A percentile compares a stretch with the other conserved stretches of the same genome.
phyloP scores from a whole-genome alignment of 257 asterid genomes.

The Verbascum thapsus region DNA sequence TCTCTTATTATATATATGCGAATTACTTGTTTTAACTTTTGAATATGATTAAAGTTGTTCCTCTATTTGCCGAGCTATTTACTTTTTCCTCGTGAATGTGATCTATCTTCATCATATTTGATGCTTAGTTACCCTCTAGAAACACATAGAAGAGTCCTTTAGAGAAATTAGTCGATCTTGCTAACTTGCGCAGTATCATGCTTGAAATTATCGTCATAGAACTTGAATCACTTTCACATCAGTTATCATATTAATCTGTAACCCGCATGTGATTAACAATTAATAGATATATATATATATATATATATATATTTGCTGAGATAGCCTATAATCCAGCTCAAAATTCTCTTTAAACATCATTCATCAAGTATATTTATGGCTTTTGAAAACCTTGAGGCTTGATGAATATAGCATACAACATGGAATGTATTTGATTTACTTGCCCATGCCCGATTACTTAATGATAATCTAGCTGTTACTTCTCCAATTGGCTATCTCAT shows the following conservation, averaged over 20 bases:
- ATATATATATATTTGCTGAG: neutral
- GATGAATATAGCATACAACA: neutral
- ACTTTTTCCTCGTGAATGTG: neutral
- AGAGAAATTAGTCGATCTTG: neutral
- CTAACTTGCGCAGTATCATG: neutral
- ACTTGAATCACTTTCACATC: conserved; percentile 2
- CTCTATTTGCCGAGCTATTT: neutral
- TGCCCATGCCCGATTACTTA: neutral
- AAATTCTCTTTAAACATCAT: neutral
- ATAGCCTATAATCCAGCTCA: neutral
- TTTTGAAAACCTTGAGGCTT: neutral
- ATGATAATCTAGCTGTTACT: conserved; percentile 1
- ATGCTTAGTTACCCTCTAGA: neutral
- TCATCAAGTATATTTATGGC: neutral
- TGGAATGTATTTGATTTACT: no score
- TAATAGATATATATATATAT: neutral
- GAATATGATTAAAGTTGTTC: conserved; percentile 3
- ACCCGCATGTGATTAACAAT: conserved; percentile 14
- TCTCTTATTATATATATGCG: neutral
- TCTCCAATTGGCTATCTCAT: neutral
- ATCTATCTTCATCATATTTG: neutral
- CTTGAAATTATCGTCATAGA: conserved; percentile 6
- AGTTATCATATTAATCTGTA: conserved; percentile 4
- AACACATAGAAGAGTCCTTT: no score
- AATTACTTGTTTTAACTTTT: conserved; percentile 7